Evolutionary conservation across 345 rosid genomes (phyloP), one percentile per base, ranked within the genome.

Genomic region (Brassica carinata): DNA sequence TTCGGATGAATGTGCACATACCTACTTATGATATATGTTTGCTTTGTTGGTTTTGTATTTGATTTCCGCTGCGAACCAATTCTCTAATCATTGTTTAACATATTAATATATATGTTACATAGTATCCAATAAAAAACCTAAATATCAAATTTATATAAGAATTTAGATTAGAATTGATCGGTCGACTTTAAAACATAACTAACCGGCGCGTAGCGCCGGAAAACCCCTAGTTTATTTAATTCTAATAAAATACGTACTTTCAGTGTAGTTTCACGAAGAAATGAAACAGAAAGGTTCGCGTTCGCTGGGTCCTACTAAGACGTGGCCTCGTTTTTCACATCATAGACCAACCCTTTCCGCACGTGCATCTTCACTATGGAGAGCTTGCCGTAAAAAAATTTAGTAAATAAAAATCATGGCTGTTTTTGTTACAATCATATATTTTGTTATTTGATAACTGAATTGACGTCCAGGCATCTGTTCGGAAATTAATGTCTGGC

Each of bases 261-360:
- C 26, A 36, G 10, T 72, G 68, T 11, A 66, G 62, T 62, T 77
- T 72, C 69, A 77, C 67, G 74, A 72, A 81, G 36, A 75, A 31
- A 72, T 45, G 13, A 76, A 66, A 71, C 81, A 76, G 38, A 81
- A 76, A 81, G 80, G 81, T 71, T 31, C 23, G 29, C 5, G 81
- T 71, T 31, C 23, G 29, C 5, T 61, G 58, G 84, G 77, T 57
- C 84, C 81, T 74, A 81, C 81, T 33, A 29, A 23, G 64, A 71
- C 77, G 81, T 81, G 80, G 69, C 77, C 63, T 71, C 77, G 18
- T 34, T 75, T 67, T 74, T 65, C 57, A 65, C 74, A 65, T 66
- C 74, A 33, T 66, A 77, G 34, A 33, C 84, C 77, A 66, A 66
- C 84, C 67, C 81, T 73, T 67, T 72, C 76, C 69, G 74, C 77